Evolutionary conservation across 345 rosid species (phyloP).

Genomic region (Boechera divaricarpa): DNA sequence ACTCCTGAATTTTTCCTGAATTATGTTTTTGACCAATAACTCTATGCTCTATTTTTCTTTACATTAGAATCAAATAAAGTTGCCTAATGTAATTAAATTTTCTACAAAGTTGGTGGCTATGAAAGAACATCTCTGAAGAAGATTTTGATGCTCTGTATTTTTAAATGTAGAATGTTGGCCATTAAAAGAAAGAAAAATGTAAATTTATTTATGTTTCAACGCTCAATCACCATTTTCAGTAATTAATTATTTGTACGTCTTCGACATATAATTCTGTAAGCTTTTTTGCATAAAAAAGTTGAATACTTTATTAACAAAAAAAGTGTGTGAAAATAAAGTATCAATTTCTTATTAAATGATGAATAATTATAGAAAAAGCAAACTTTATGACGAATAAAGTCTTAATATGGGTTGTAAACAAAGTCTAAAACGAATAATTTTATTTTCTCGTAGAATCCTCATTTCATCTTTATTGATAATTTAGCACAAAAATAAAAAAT

Average conservation of each 20-base stretch:
- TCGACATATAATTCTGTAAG: not conserved
- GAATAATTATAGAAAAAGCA: slow-evolving; percentile 22
- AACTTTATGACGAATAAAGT: slow-evolving; percentile 37
- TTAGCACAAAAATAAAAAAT: not conserved
- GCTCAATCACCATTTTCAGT: not conserved
- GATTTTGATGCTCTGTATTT: slow-evolving; percentile 1
- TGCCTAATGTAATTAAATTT: not conserved
- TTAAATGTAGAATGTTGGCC: not conserved
- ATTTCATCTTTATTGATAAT: not conserved
- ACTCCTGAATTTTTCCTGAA: slow-evolving; percentile 4
- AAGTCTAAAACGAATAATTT: slow-evolving; percentile 28
- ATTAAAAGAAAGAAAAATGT: not conserved
- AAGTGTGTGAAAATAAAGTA: slow-evolving; percentile 15
- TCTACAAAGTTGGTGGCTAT: slow-evolving; percentile 21
- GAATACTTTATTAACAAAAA: not conserved
- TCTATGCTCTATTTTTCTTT: slow-evolving; percentile 3
- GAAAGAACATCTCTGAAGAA: not conserved
- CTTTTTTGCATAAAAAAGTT: slow-evolving; percentile 1
- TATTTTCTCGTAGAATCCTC: not conserved
- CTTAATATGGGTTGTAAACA: slow-evolving; percentile 22
- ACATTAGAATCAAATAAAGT: slow-evolving; percentile 2
- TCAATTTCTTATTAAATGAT: slow-evolving; percentile 10
- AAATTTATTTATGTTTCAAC: not conserved
- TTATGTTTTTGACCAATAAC: slow-evolving; percentile 6
- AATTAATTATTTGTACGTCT: not conserved